Percentiles rank a stretch among this genome's conserved stretches.
Evolutionary conservation across 139 green algal species (phyloP).

Genomic region (Chlorella sp.): DNA sequence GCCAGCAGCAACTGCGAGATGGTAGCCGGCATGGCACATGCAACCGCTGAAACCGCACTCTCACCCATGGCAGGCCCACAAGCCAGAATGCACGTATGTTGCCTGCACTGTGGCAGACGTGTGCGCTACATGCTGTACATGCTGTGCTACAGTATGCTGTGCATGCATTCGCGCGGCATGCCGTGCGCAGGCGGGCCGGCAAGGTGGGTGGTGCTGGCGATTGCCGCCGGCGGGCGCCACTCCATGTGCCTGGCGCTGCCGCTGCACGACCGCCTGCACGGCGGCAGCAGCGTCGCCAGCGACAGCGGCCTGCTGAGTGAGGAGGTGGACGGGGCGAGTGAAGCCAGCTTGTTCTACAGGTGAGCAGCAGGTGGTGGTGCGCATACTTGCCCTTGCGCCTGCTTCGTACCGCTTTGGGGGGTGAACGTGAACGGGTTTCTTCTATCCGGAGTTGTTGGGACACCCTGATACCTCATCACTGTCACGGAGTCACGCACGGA

Average conservation of each 20-base stretch:
- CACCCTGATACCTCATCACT: no score
- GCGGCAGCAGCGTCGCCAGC: background rate
- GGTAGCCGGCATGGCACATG: no score
- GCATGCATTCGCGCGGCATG: background rate
- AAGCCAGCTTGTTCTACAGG: background rate
- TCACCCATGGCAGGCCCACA: no score
- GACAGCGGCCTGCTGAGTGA: background rate
- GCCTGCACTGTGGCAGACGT: background rate
- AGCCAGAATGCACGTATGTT: background rate
- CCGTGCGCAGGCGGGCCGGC: constrained; percentile 34
- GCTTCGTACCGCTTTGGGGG: no score
- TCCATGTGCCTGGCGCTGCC: constrained; percentile 67
- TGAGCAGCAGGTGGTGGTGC: no score
- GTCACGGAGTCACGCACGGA: no score
- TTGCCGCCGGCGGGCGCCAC: constrained; percentile 52
- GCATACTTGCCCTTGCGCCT: no score
- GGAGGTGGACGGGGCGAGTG: background rate
- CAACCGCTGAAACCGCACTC: no score
- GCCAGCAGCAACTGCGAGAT: no score
- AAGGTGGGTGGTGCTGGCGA: constrained; percentile 55
- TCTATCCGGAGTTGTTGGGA: no score
- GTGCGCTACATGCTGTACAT: background rate
- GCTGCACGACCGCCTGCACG: constrained; percentile 5
- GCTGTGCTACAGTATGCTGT: background rate
- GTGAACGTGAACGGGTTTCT: no score